Evolutionary conservation across 768 basidiomycete species (phyloP).

Genomic region (Candolleomyces efflorescens): DNA sequence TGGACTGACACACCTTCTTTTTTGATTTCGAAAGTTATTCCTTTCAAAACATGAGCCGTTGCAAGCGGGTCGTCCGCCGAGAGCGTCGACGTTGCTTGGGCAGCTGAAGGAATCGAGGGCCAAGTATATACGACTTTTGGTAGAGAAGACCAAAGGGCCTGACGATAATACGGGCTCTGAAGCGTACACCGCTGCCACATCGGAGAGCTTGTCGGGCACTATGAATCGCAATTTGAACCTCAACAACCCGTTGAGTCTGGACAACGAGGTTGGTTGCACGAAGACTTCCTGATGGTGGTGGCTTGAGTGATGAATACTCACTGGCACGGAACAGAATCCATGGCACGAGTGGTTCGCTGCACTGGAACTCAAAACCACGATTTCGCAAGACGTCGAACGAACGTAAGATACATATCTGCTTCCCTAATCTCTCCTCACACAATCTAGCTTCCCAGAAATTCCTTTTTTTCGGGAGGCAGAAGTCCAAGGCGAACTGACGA

Average conservation of each 20-base stretch:
- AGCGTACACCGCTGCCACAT: slow-evolving; percentile 20
- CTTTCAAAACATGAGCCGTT: slow-evolving; percentile 64
- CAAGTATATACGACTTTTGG: slow-evolving; percentile 52
- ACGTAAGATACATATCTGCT: slow-evolving; percentile 56
- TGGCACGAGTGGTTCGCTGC: slow-evolving; percentile 95
- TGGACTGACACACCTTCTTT: slow-evolving; percentile 11
- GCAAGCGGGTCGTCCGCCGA: slow-evolving; percentile 40
- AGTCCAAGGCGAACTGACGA: slow-evolving; percentile 77
- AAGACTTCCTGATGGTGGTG: background rate
- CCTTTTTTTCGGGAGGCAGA: slow-evolving; percentile 76
- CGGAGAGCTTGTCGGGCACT: slow-evolving; percentile 26
- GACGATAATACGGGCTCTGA: slow-evolving; percentile 52
- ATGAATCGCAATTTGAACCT: slow-evolving; percentile 52
- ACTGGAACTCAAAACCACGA: slow-evolving; percentile 84
- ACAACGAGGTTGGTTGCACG: slow-evolving; percentile 54
- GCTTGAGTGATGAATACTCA: background rate
- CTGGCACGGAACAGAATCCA: slow-evolving; percentile 58
- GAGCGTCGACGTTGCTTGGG: slow-evolving; percentile 30
- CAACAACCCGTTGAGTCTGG: slow-evolving; percentile 80
- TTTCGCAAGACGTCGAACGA: slow-evolving; percentile 91
- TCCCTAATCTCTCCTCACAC: background rate
- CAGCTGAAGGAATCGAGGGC: slow-evolving; percentile 48
- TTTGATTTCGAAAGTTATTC: slow-evolving; percentile 50
- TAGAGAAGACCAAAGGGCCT: slow-evolving; percentile 75
- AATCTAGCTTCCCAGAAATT: slow-evolving; percentile 92